Base-by-base conservation (phyloP, 139 green algal species). In the Pleodorina starrii region DNA sequence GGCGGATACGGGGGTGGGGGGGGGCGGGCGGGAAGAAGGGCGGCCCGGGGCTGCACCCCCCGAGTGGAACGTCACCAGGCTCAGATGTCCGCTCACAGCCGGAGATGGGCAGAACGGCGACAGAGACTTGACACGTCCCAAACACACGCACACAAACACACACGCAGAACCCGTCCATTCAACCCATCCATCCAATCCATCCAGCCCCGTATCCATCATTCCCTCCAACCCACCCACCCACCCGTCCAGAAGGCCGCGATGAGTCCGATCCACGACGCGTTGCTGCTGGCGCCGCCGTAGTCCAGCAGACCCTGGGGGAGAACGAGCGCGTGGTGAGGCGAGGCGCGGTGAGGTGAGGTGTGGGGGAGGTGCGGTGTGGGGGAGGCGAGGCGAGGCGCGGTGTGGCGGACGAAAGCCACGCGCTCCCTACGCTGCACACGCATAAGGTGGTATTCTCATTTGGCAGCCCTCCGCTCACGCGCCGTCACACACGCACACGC, bases 221-320 rank as follows among this genome's bases (percentile, higher is more conserved):
- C 21, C 54, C 21, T 12, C 54, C 54, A 66, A 25, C 7, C 5
- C 63, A 23, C 57, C 38, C 27, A 1, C 83, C 48, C 68, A 88
- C 83, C 83, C 2, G 66, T 72, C 66, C 66, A 88, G 66, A 88
- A 80, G 9, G 83, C 44, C 19, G 83, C 83, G 2, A 80, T 35
- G 27, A 88, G 83, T 2, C 83, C 83, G 0, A 88, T 81, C 83
- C 83, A 88, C 27, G 66, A 81, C 32, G 66, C 83, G 68, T 32
- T 71, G 29, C 44, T 19, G 68, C 21, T 54, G n/a, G 66, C 66
- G 14, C 32, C 66, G 2, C 83, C 83, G 9, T 81, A 35, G 7
- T 88, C 83, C 21, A 88, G 68, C 35, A 88, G 83, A 21, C 83
- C 83, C 83, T 87, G 81, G 1, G 29, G 60, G 32, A 60, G 29